Evolutionary conservation across 1,139 yeast species (phyloP), one percentile per base, ranked within the genome.

Genomic region (Taiozyma sp.): DNA sequence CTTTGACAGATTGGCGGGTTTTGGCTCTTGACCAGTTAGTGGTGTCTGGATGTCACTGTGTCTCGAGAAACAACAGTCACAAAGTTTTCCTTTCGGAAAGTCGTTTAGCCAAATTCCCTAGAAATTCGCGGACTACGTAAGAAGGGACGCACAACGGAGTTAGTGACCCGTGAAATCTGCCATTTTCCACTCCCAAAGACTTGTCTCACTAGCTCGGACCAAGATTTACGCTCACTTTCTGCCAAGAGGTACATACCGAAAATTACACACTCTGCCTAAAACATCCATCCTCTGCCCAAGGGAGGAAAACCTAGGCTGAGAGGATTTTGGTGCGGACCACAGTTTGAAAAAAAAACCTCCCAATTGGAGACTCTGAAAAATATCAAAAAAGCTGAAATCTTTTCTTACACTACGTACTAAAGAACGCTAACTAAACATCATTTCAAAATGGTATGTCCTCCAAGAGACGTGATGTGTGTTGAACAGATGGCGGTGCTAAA

Each of bases 361-460:
- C 28, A 32, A 10, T 19, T 38, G 47, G 24, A 46, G 53, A 54
- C 57, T 51, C 57, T 51, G 43, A 49, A 49, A 53, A 55, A 54
- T 54, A 53, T 55, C 53, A 50, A 51, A 38, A 38, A 38, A 38
- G 41, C 41, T 14, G 30, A 41, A 41, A 41, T 41, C 43, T 41
- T 23, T 41, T 24, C 30, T 41, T 41, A 24, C 29, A 41, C 29
- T 14, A 40, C 22, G 23, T 38, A 22, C 13, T 19, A 39, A 41
- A 16, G 7, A 12, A 38, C 41, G 23, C 41, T 46, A 47, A 48
- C 44, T 52, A 51, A 59, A 55, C 60, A 61, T 57, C 62, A 58
- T 55, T 60, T 59, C 63, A 59, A 61, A 61, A 61, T 61, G 65
- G 65, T 61, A 60, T 53, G 65, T 61, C 45, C 28, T 8, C 13